A percentile compares a stretch with the other conserved stretches of the same genome.
These are phyloP conservation scores for Drechslera avenae DNA, from an alignment of 2,329 filamentous ascomycete genomes.

Conservation along the genomic window DNA sequence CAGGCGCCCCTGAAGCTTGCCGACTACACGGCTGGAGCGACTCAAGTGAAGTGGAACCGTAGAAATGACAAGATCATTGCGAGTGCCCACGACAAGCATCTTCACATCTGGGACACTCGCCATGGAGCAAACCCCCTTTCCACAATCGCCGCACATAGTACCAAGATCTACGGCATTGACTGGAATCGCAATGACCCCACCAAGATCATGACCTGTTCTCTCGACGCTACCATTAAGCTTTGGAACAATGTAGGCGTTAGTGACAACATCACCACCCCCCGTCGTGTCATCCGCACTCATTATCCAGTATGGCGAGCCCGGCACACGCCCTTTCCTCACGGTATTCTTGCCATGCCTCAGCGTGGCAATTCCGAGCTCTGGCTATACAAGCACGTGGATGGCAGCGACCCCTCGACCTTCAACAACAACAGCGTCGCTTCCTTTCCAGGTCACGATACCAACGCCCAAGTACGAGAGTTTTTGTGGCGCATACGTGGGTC, in stretches of 20 bases:
- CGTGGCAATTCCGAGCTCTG: slow-evolving; percentile 84
- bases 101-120: slow-evolving; percentile 89
- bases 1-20: slow-evolving; percentile 62
- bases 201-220: slow-evolving; percentile 81
- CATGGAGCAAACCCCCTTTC: slow-evolving; percentile 77
- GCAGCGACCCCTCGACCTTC: slow-evolving; percentile 40
- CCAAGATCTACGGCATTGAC: slow-evolving; percentile 94
- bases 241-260: slow-evolving; percentile 76
- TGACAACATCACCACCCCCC: slow-evolving; percentile 46
- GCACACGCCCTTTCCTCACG: slow-evolving; percentile 87
- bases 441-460: slow-evolving; percentile 60
- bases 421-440: slow-evolving; percentile 48
- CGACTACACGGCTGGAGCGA: slow-evolving; percentile 92
- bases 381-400: slow-evolving; percentile 72
- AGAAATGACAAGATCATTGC: slow-evolving; percentile 86
- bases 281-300: slow-evolving; percentile 74
- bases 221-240: slow-evolving; percentile 91
- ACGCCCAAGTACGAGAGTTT: slow-evolving; percentile 79
- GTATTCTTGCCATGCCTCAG: slow-evolving; percentile 89
- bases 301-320: slow-evolving; percentile 91
- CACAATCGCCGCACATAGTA: slow-evolving; percentile 85
- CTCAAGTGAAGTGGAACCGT: slow-evolving; percentile 93
- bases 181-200: slow-evolving; percentile 82
- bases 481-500: slow-evolving; percentile 80
- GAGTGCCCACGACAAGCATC: slow-evolving; percentile 84